Percentiles rank a stretch among this genome's conserved stretches.
Conservation (phyloP, 2,329 filamentous ascomycete species). For the Elsinoe batatas region DNA sequence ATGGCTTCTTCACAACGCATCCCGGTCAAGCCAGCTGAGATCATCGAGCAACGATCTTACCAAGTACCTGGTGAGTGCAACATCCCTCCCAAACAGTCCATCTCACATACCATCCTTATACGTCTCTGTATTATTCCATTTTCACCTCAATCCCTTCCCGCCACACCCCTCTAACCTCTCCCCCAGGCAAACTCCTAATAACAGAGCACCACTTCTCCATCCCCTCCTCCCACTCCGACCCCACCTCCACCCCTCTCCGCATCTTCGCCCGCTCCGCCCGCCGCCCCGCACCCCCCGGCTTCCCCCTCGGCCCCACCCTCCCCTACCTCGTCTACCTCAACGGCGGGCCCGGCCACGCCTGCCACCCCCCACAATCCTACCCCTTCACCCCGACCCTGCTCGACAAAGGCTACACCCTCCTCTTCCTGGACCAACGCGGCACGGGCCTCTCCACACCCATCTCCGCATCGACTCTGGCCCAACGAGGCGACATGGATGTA, state of each 20-base stretch:
- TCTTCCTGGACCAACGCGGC: constrained; percentile 85
- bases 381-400: constrained; percentile 62
- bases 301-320: constrained; percentile 35
- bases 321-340: constrained; percentile 65
- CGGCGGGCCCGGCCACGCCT: constrained; percentile 76
- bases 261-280: constrained; percentile 69
- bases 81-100: not conserved
- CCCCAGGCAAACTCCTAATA: constrained; percentile 61
- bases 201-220: constrained; percentile 83
- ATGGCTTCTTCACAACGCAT: constrained; percentile 12
- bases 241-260: constrained; percentile 49
- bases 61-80: constrained; percentile 32
- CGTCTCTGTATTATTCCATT: not conserved
- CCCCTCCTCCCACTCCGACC: constrained; percentile 64
- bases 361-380: constrained; percentile 62
- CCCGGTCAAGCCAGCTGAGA: constrained; percentile 34
- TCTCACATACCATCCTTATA: not conserved
- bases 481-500: constrained; percentile 50
- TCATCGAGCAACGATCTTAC: constrained; percentile 37
- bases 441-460: constrained; percentile 78
- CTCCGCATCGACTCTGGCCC: constrained; percentile 58
- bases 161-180: constrained; percentile 6
- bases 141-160: no score
- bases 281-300: constrained; percentile 54
- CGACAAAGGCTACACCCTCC: constrained; percentile 68